These are phyloP conservation scores for Fusarium falciforme DNA, from an alignment of 2,329 filamentous ascomycete genomes.

Conservation along the genomic window DNA sequence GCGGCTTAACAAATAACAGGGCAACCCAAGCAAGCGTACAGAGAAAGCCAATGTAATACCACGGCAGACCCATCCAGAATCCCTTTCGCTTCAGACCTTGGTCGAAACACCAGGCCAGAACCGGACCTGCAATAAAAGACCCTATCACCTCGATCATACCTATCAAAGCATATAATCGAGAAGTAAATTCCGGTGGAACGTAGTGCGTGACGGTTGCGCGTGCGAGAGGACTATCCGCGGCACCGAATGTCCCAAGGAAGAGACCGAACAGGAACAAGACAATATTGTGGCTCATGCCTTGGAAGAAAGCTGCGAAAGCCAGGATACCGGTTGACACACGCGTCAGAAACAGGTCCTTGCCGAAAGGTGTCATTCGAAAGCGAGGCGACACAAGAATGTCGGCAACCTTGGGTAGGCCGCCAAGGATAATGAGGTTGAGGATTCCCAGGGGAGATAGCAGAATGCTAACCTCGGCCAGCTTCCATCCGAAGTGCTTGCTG, in stretches of 20 bases:
- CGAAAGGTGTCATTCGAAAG: slow-evolving; percentile 49
- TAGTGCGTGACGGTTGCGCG: slow-evolving; percentile 55
- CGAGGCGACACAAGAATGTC: slow-evolving; percentile 47
- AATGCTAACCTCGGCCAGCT: slow-evolving; percentile 54
- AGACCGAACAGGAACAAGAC: slow-evolving; percentile 52
- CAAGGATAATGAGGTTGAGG: slow-evolving; percentile 52
- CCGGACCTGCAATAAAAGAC: slow-evolving; percentile 54
- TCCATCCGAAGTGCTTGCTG: slow-evolving; percentile 59
- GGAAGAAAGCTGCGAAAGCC: slow-evolving; percentile 47
- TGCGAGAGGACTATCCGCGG: slow-evolving; percentile 52
- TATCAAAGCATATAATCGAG: slow-evolving; percentile 55
- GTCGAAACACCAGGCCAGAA: slow-evolving; percentile 53
- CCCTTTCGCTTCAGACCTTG: slow-evolving; percentile 51
- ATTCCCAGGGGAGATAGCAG: slow-evolving; percentile 56
- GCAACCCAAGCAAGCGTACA: slow-evolving; percentile 44
- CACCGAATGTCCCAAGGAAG: slow-evolving; percentile 53
- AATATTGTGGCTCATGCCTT: slow-evolving; percentile 49
- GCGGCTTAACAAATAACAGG: slow-evolving; percentile 49
- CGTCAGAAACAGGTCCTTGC: slow-evolving; percentile 53
- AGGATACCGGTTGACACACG: slow-evolving; percentile 49
- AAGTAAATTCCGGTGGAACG: slow-evolving; percentile 52
- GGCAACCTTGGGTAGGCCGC: slow-evolving; percentile 50
- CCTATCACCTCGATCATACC: slow-evolving; percentile 54
- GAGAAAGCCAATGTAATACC: slow-evolving; percentile 52
- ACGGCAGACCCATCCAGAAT: slow-evolving; percentile 53